Base-by-base conservation (phyloP, 257 asterid species). In the Cinchona pubescens region DNA sequence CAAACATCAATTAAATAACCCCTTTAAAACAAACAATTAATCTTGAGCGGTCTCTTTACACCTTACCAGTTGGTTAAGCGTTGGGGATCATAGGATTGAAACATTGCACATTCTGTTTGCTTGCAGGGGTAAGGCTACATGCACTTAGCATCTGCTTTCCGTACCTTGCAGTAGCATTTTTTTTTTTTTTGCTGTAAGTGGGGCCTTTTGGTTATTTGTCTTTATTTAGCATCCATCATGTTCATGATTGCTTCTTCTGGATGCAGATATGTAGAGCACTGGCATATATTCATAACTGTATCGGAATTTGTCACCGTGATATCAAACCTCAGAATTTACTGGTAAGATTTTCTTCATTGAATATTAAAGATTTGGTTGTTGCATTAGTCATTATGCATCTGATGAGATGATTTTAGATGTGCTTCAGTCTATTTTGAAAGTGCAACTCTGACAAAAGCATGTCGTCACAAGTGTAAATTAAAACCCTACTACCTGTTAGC, bases 241-340 rank as follows among this genome's bases (percentile, higher is more conserved):
- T n/a, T 55, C 49, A 29, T 55, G 49, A 63, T 40, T 62, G 34
- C 61, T 51, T 72, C 14, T 32, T 56, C n/a, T 81, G 75, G 74
- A 30, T 87, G 87, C 92, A 94, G 98, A 90, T 94, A 79, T 94
- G 97, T 85, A 87, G 98, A 80, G 98, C 96, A 51, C 89, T 94
- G 84, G 97, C 98, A 55, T 94, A 94, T 76, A 89, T 91, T 63
- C 98, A 94, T 78, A 94, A 94, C 83, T 91, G 93, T 82, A 88
- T 94, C 62, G 98, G 97, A 61, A 89, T 94, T 61, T 94, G 98
- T 77, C 98, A 94, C 83, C 97, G 97, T 61, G 98, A 94, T 79
- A 94, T 94, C 87, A 94, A 94, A 84, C 98, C 98, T 79, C 98
- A 94, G 83, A 94, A 94, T 89, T 84, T 94, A 81, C 91, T 94